Conservation (phyloP, 768 basidiomycete genomes). For the Kwoniella sp. region DNA sequence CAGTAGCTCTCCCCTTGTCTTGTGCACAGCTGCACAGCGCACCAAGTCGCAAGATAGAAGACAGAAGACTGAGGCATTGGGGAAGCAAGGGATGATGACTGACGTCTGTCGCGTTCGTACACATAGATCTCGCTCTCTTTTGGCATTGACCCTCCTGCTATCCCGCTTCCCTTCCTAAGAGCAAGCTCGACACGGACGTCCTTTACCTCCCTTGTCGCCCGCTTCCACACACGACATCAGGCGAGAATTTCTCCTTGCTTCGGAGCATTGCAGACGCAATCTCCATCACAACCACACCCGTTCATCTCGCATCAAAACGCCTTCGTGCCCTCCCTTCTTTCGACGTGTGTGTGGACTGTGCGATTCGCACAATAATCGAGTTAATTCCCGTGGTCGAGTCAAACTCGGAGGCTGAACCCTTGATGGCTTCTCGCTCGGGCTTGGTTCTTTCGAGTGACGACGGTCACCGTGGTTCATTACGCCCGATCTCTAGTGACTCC, state of each 20-base stretch:
- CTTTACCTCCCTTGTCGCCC: neutral
- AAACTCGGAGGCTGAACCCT: too few relatives aligned
- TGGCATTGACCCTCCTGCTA: too few relatives aligned
- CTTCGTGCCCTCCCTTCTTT: neutral
- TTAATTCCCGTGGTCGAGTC: too few relatives aligned
- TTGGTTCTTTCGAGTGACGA: neutral
- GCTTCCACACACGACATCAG: neutral
- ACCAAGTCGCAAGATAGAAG: too few relatives aligned
- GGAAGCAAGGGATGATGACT: too few relatives aligned
- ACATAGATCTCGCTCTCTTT: too few relatives aligned
- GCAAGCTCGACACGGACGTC: neutral
- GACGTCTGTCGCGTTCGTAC: too few relatives aligned
- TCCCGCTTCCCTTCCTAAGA: neutral
- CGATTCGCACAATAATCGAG: too few relatives aligned
- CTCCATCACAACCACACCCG: neutral
- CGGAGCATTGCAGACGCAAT: neutral
- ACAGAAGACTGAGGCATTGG: too few relatives aligned
- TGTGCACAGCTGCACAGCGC: too few relatives aligned
- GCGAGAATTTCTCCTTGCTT: neutral
- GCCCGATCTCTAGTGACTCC: too few relatives aligned
- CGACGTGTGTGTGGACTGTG: neutral
- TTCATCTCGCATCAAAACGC: slow-evolving; percentile 1
- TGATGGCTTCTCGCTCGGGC: neutral
- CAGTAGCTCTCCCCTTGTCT: too few relatives aligned
- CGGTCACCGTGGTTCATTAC: neutral